Conservation (phyloP, 1,284 basidiomycete genomes). For the Cutaneotrichosporon mucoides region DNA sequence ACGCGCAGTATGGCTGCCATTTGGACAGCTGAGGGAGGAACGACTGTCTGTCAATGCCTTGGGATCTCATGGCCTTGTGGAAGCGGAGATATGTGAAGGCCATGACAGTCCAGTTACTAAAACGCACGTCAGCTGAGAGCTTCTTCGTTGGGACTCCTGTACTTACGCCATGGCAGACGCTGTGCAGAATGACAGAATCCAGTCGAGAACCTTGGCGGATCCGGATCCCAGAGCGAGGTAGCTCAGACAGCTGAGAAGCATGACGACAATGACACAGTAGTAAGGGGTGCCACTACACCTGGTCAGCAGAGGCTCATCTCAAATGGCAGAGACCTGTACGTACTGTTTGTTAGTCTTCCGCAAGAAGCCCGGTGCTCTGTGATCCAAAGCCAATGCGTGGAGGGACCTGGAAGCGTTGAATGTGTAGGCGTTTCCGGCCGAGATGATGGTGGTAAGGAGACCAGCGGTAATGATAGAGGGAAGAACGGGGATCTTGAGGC, state of each 20-base stretch:
- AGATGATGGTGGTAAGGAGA: conserved; percentile 53
- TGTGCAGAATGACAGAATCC: conserved; percentile 62
- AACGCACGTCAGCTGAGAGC: too few relatives aligned
- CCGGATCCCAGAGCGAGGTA: conserved; percentile 57
- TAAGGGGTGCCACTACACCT: conserved; percentile 65
- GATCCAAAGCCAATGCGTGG: conserved; percentile 51
- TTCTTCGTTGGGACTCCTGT: too few relatives aligned
- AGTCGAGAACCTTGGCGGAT: conserved; percentile 63
- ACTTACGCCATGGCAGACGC: conserved; percentile 52
- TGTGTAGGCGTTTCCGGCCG: conserved; percentile 24
- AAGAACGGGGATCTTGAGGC: conserved; percentile 63
- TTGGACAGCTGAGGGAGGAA: background rate
- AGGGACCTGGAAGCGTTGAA: conserved; percentile 42
- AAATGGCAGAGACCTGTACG: background rate
- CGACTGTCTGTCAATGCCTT: conserved; percentile 51
- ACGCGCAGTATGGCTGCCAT: background rate
- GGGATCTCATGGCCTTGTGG: conserved; percentile 64
- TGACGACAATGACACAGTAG: conserved; percentile 57
- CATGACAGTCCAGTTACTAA: conserved; percentile 70
- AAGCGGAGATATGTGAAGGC: conserved; percentile 69
- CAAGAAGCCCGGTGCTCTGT: conserved; percentile 60
- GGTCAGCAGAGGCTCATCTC: too few relatives aligned
- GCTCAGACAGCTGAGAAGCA: conserved; percentile 57
- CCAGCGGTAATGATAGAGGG: conserved; percentile 65
- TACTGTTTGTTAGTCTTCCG: conserved; percentile 53